Evolutionary conservation across 345 rosid genomes (phyloP).

Genomic region (Aethionema arabicum): DNA sequence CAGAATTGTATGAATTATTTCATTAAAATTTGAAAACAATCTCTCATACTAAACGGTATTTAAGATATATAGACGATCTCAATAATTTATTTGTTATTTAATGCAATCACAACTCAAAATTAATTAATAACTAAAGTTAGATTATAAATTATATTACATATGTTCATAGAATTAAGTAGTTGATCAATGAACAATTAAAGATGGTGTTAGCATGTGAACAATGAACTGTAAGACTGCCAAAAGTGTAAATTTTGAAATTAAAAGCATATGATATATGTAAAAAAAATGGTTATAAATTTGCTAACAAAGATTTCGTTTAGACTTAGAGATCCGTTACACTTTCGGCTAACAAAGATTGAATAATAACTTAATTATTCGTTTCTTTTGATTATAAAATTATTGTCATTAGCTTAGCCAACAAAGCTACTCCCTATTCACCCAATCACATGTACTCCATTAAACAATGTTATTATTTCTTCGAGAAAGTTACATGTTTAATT

Average conservation of each 20-base stretch:
- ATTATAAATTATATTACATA: too few species aligned
- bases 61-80: too few species aligned
- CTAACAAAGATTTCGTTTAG: constrained; percentile 16
- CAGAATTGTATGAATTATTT: too few species aligned
- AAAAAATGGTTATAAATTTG: constrained; percentile 22
- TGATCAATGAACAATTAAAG: neutral
- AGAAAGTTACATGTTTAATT: constrained; percentile 1
- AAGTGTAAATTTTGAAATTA: constrained; percentile 15
- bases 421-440: constrained; percentile 9
- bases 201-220: constrained; percentile 35
- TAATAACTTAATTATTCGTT: neutral
- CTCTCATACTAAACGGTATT: too few species aligned
- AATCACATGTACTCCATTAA: constrained; percentile 29
- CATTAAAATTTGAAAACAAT: too few species aligned
- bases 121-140: too few species aligned
- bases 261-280: neutral
- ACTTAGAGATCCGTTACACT: constrained; percentile 26
- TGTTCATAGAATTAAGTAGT: too few species aligned
- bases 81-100: too few species aligned
- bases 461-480: neutral
- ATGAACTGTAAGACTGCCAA: constrained; percentile 38
- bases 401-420: constrained; percentile 34
- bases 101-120: too few species aligned
- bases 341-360: constrained; percentile 35
- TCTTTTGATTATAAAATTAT: constrained; percentile 12